Conservation (phyloP, 1,284 basidiomycete genomes). For the Schizophyllum amplum region DNA sequence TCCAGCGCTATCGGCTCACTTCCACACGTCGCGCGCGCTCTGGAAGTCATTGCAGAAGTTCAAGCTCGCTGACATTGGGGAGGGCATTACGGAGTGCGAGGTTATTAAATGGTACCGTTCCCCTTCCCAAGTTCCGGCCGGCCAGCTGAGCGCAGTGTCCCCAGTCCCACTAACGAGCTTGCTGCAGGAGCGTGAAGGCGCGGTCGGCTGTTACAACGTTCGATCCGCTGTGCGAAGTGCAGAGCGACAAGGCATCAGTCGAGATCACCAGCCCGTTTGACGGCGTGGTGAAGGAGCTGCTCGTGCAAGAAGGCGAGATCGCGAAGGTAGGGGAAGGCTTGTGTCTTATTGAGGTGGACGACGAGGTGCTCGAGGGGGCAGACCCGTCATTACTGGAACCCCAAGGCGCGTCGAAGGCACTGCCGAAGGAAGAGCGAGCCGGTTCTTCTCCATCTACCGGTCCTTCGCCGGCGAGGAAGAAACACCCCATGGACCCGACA, state of each 20-base stretch:
- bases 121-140: constrained; percentile 1
- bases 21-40: constrained; percentile 37
- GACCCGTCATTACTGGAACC: constrained; percentile 11
- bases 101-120: constrained; percentile 69
- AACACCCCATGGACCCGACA: constrained; percentile 65
- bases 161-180: neutral
- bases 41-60: constrained; percentile 57
- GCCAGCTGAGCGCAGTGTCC: constrained; percentile 2
- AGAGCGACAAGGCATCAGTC: constrained; percentile 91
- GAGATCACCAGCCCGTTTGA: constrained; percentile 90
- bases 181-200: constrained; percentile 57
- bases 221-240: constrained; percentile 87
- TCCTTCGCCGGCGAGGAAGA: constrained; percentile 19
- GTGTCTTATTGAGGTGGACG: constrained; percentile 78
- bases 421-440: neutral
- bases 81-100: constrained; percentile 88
- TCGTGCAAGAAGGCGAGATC: constrained; percentile 77
- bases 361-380: constrained; percentile 28
- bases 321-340: constrained; percentile 82
- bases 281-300: constrained; percentile 65
- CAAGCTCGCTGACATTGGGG: constrained; percentile 93
- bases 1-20: constrained; percentile 19
- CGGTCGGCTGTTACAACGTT: constrained; percentile 62
- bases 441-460: constrained; percentile 8
- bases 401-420: neutral